Evolutionary conservation across 345 rosid genomes (phyloP).

Genomic region (Linum tenue): DNA sequence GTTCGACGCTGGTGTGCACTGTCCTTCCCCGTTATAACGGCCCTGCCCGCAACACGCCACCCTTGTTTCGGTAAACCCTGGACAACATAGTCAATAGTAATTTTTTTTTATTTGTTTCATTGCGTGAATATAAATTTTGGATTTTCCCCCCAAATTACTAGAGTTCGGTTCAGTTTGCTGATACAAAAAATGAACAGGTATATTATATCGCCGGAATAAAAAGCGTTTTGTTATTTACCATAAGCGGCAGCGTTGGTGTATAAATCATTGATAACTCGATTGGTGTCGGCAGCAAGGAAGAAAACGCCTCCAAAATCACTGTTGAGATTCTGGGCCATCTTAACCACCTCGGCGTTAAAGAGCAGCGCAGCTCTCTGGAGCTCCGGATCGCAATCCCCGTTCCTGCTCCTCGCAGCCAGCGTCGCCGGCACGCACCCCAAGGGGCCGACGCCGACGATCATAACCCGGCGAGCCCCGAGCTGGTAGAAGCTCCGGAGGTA

Average conservation of each 20-base stretch:
- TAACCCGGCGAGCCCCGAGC: conserved; percentile 19
- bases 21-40: conserved; percentile 16
- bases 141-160: too few species aligned
- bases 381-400: conserved; percentile 13
- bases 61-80: conserved; percentile 17
- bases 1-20: conserved; percentile 13
- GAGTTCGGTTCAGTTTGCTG: too few species aligned
- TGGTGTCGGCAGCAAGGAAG: conserved; percentile 19
- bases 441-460: conserved; percentile 22
- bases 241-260: conserved; percentile 10
- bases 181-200: too few species aligned
- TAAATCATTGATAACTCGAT: background rate
- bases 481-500: conserved; percentile 25
- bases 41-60: conserved; percentile 23
- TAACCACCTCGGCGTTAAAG: conserved; percentile 18
- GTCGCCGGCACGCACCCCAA: conserved; percentile 22
- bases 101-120: too few species aligned
- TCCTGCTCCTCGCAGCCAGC: conserved; percentile 14
- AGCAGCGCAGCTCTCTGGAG: conserved; percentile 15
- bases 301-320: conserved; percentile 10
- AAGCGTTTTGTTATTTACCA: conserved; percentile 2
- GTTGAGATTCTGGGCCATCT: conserved; percentile 12
- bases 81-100: too few species aligned
- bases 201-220: too few species aligned
- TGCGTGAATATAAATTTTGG: too few species aligned